Base-by-base conservation (phyloP, 106 monocot genomes). In the Xerophyta viscosa region DNA sequence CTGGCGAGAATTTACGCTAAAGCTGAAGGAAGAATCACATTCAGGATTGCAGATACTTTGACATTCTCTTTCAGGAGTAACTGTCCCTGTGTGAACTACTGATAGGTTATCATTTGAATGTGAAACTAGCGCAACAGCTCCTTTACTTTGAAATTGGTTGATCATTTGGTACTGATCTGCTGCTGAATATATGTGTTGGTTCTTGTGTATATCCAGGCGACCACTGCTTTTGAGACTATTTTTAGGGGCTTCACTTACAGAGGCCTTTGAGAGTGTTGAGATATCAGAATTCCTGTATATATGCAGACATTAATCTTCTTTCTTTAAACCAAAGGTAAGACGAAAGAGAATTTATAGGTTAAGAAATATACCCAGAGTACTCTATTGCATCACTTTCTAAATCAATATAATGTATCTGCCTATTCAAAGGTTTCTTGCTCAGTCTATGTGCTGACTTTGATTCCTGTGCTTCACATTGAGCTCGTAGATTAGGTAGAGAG, bases 1-100 rank as follows among this genome's bases (percentile, higher is more conserved):
- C 28, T 50, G 55, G 59, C 63, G 70, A 39, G 85, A 86, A 66
- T 76, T 86, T 13, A 86, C 79, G 61, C 98, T 86, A 31, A 20
- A 69, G 55, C 46, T 74, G 8, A 73, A 73, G 41, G 49, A 62
- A 59, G 62, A 64, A 55, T 84, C 81, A 4, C 52, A 37, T 57
- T 81, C 87, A 30, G 57, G 41, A 50, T 59, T 59, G 23, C 20
- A 21, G 13, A 9, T 6, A 29, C 27, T 27, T 25, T 39, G 22
- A 28, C 36, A 17, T 28, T 50, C 18, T 48, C 31, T 77, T 78
- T 91, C 72, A 54, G 78, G 82, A 63, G 58, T 58, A 39, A 28
- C 28, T 60, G 53, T 54, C 36, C 66, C 37, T 24, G 30, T 49
- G 30, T 42, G 56, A 21, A 49, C 29, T 36, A 61, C 72, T 19